phyloP scores from a whole-genome alignment of 2,329 filamentous ascomycete species.

The Talaromyces sp. region DNA sequence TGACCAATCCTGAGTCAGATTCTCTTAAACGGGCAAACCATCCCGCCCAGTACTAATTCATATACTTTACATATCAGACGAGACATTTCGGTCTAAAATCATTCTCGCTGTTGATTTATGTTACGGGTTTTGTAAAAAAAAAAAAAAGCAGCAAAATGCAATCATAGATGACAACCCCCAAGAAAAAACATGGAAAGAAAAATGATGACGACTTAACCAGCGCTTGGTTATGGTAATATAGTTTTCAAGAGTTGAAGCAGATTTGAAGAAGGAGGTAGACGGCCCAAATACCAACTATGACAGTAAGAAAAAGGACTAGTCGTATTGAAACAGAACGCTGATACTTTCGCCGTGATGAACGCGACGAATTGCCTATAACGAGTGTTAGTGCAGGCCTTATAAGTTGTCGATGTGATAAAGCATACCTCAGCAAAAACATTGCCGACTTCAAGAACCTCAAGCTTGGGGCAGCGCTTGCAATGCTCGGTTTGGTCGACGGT shows the following conservation, averaged over 20 bases:
- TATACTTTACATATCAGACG: constrained; percentile 28
- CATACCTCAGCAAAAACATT: constrained; percentile 81
- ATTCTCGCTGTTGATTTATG: background rate
- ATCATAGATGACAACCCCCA: background rate
- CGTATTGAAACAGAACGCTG: constrained; percentile 87
- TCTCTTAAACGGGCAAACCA: background rate
- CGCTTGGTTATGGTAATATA: constrained; percentile 15
- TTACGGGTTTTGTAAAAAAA: background rate
- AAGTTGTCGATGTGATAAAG: constrained; percentile 12
- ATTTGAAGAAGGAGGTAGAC: background rate
- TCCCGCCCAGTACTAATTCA: constrained; percentile 15
- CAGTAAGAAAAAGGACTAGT: constrained; percentile 43
- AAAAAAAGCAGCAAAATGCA: background rate
- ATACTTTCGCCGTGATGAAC: constrained; percentile 98
- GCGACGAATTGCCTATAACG: constrained; percentile 70
- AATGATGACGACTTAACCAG: constrained; percentile 21
- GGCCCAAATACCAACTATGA: background rate
- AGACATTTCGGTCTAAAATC: constrained; percentile 9
- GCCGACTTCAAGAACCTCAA: constrained; percentile 88
- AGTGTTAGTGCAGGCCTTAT: constrained; percentile 24
- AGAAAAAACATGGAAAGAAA: constrained; percentile 10
- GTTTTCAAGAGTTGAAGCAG: background rate
- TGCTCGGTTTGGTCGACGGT: constrained; percentile 88
- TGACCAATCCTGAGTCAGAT: background rate
- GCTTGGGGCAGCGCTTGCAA: constrained; percentile 71